These are phyloP conservation scores for Fragilariopsis cylindrus DNA, from an alignment of 108 stramenopile species.

Conservation along the genomic window DNA sequence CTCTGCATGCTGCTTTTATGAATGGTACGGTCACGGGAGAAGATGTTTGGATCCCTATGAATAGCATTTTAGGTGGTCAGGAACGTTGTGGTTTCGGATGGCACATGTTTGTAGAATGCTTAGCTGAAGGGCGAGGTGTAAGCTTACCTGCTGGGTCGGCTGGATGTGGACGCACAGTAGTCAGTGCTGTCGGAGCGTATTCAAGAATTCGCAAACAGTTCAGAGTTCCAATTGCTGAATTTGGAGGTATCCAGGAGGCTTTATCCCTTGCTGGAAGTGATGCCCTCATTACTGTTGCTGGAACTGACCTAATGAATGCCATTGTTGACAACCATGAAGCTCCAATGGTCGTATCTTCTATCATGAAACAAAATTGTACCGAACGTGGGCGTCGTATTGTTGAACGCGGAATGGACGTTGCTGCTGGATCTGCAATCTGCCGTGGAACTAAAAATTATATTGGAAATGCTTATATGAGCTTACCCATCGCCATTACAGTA, in stretches of 20 bases:
- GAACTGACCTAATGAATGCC: conserved; percentile 95
- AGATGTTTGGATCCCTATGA: conserved; percentile 97
- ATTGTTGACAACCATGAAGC: conserved; percentile 99
- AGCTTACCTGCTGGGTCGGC: conserved; percentile 94
- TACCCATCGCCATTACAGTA: conserved; percentile 97
- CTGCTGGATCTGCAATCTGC: conserved; percentile 97
- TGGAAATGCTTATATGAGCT: conserved; percentile 94
- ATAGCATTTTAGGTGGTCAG: conserved; percentile 94
- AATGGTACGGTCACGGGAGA: conserved; percentile 99
- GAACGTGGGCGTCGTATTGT: conserved; percentile 93
- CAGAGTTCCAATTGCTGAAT: conserved; percentile 97
- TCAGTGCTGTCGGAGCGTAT: conserved; percentile 93
- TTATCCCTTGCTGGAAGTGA: conserved; percentile 89
- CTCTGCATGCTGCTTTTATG: conserved; percentile 94
- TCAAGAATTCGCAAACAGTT: conserved; percentile 97
- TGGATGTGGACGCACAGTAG: conserved; percentile 85
- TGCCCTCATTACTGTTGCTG: conserved; percentile 89
- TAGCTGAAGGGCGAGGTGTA: conserved; percentile 97
- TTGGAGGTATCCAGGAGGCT: conserved; percentile 98
- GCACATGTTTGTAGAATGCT: conserved; percentile 99
- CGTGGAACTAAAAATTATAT: conserved; percentile 94
- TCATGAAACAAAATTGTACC: conserved; percentile 99
- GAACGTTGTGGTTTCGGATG: conserved; percentile 96
- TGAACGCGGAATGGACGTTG: conserved; percentile 96
- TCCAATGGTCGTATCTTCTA: conserved; percentile 96